Evolutionary conservation across 345 rosid species (phyloP), one percentile per base, ranked within the genome.

Genomic region (Hirschfeldia incana): DNA sequence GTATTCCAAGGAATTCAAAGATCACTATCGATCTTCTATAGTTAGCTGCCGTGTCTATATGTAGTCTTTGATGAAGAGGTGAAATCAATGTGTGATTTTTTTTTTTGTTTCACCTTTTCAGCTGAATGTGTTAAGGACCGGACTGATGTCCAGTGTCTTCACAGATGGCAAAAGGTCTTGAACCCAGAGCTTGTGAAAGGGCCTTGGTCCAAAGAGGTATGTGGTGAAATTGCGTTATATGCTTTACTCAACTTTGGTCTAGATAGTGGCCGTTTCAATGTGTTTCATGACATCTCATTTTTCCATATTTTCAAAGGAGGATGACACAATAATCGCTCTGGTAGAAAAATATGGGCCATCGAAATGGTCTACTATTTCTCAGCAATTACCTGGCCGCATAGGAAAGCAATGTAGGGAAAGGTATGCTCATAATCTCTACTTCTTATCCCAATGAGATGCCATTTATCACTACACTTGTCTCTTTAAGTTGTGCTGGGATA

Each of bases 131-230:
- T 93, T 86, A 92, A 92, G 84, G 97, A 96, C 55, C 90, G 99
- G 77, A 92, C 99, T 62, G 99, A 96, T 88, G 99, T 96, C 69
- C 99, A 96, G 80, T 96, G 99, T 86, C 89, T 96, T 57, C 99
- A 96, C 84, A 88, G 99, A 83, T 96, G 99, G 99, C 99, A 96
- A 88, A 96, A 96, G 83, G 99, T 96, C 83, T 85, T 96, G 85
- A 90, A 96, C 81, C 99, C 99, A 30, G 98, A 96, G 79, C 94
- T 96, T 64, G 92, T 93, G 30, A 96, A 96, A 91, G 99, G 99
- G 46, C 99, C 99, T 27, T 96, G 99, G 99, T 96, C 99, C 21
- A 96, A 90, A 82, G 98, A 95, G 94, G 99, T 95, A 77, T 76
- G 58, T 65, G 39, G 67, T 75, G n/a, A 12, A 74, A 36, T 44